Conservation (phyloP, 257 asterid genomes). For the Rehmannia glutinosa region DNA sequence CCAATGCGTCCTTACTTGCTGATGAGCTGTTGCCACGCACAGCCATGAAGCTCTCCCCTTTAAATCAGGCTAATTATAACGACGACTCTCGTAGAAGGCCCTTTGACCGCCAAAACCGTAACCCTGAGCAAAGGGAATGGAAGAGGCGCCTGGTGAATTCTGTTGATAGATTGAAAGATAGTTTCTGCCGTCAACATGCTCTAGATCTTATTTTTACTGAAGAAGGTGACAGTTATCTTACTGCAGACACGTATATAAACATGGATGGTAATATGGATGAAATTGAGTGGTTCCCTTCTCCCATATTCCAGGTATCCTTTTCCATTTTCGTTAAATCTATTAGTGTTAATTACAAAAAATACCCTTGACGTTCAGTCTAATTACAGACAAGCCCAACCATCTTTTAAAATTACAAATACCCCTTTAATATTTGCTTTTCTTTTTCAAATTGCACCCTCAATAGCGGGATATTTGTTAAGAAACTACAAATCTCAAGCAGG, state of each 20-base stretch:
- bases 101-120: constrained; percentile 82
- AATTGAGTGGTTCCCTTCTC: constrained; percentile 91
- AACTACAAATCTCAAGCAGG: too few species aligned
- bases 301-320: constrained; percentile 81
- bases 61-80: constrained; percentile 46
- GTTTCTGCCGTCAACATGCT: constrained; percentile 97
- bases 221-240: constrained; percentile 90
- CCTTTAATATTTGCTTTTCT: too few species aligned
- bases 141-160: constrained; percentile 74
- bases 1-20: constrained; percentile 91
- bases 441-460: too few species aligned
- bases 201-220: constrained; percentile 93
- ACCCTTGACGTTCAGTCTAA: too few species aligned
- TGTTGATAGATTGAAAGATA: constrained; percentile 90
- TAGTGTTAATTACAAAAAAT: too few species aligned
- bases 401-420: too few species aligned
- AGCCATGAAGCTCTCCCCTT: constrained; percentile 79
- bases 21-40: constrained; percentile 98
- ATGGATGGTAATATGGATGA: constrained; percentile 79
- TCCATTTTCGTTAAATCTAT: too few species aligned
- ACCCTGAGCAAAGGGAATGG: constrained; percentile 99
- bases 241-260: constrained; percentile 79
- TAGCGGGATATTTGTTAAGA: too few species aligned
- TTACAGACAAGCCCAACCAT: too few species aligned
- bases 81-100: constrained; percentile 83